Evolutionary conservation across 2,329 filamentous ascomycete genomes (phyloP).

Genomic region (Fusarium goolgardi): DNA sequence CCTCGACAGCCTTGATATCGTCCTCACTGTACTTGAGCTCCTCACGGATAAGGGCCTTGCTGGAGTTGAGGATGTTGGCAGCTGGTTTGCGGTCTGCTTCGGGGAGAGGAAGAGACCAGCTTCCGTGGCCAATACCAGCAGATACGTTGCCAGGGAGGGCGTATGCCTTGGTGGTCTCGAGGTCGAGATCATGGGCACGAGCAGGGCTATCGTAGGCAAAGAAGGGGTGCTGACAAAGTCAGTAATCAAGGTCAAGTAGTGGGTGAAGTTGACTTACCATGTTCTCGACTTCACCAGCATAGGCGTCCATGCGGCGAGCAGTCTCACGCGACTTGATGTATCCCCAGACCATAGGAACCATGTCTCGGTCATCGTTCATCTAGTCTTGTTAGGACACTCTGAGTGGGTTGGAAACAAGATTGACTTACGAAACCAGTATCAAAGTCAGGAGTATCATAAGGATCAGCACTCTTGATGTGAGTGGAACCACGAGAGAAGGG

Average conservation of each 20-base stretch:
- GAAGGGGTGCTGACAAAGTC: constrained; percentile 67
- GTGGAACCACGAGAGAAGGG: constrained; percentile 79
- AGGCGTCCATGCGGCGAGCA: constrained; percentile 80
- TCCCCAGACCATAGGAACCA: constrained; percentile 86
- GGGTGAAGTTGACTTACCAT: constrained; percentile 54
- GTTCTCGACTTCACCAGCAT: constrained; percentile 76
- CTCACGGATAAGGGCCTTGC: constrained; percentile 68
- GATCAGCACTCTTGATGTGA: constrained; percentile 76
- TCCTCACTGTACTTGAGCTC: constrained; percentile 73
- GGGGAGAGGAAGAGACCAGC: constrained; percentile 72
- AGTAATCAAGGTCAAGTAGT: rapidly evolving
- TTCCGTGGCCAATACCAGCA: constrained; percentile 78
- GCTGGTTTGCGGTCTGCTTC: constrained; percentile 63
- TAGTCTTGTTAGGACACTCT: not conserved
- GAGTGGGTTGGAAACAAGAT: rapidly evolving
- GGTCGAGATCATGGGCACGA: constrained; percentile 76
- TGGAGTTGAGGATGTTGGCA: constrained; percentile 68
- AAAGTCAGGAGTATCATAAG: constrained; percentile 81
- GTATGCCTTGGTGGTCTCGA: constrained; percentile 79
- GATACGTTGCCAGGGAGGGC: constrained; percentile 78
- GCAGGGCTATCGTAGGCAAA: constrained; percentile 78
- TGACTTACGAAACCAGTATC: constrained; percentile 73
- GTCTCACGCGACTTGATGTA: constrained; percentile 87
- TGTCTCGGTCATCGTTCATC: constrained; percentile 87
- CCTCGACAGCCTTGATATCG: constrained; percentile 75